phyloP scores from a whole-genome alignment of 2,329 filamentous ascomycete species.

The Epichloe glyceriae region DNA sequence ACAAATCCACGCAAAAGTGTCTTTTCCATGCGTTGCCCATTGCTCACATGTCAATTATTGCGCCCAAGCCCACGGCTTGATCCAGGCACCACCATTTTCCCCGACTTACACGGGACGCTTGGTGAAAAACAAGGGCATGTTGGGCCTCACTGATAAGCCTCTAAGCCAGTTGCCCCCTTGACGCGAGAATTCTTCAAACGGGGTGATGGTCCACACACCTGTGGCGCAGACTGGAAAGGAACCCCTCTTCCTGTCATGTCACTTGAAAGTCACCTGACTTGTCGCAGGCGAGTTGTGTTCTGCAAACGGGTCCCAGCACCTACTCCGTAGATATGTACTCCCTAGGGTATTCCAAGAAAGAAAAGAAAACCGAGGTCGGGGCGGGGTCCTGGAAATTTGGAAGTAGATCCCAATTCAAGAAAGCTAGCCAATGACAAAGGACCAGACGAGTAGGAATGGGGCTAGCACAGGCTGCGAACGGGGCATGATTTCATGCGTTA shows the following conservation, averaged over 20 bases:
- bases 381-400: too few relatives aligned
- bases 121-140: not conserved
- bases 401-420: not conserved
- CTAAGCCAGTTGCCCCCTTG: not conserved
- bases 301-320: not conserved
- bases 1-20: too few relatives aligned
- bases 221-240: slow-evolving; percentile 1
- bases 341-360: too few relatives aligned
- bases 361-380: too few relatives aligned
- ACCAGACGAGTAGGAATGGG: not conserved
- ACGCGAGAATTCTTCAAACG: slow-evolving; percentile 1
- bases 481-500: not conserved
- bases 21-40: too few relatives aligned
- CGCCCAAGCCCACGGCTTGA: too few relatives aligned
- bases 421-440: not conserved
- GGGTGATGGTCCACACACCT: not conserved
- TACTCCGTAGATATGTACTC: too few relatives aligned
- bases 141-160: not conserved
- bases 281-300: not conserved
- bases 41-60: too few relatives aligned
- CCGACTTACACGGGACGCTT: not conserved
- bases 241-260: too few relatives aligned
- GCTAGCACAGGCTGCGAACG: not conserved
- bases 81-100: too few relatives aligned
- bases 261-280: not conserved